A percentile compares a stretch with the other conserved stretches of the same genome.
Evolutionary conservation across 495 filamentous ascomycete species (phyloP).

Genomic region (Aspergillus bertholletiae): DNA sequence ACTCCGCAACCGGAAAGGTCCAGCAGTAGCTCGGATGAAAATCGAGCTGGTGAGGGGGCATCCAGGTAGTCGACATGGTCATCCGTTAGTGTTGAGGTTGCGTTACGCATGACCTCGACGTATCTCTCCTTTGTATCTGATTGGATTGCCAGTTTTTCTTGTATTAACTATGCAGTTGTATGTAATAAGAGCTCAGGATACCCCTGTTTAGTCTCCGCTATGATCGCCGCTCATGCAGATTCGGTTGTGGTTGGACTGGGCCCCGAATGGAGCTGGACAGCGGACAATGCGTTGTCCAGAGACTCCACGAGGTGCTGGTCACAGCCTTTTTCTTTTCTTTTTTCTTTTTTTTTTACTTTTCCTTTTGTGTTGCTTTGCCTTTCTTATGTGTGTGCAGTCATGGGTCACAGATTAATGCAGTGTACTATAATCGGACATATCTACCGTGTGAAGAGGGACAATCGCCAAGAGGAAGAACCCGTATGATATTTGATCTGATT

Average conservation of each 20-base stretch:
- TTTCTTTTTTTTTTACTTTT: slow-evolving; percentile 4
- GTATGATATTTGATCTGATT: background rate
- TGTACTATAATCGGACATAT: background rate
- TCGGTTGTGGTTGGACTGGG: background rate
- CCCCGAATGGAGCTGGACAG: background rate
- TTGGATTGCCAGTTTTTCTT: slow-evolving; percentile 3
- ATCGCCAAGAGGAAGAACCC: background rate
- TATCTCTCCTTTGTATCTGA: slow-evolving; percentile 16
- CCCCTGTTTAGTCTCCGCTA: slow-evolving; percentile 18
- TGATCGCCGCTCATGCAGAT: background rate
- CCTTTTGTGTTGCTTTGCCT: slow-evolving; percentile 3
- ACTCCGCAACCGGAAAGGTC: slow-evolving; percentile 30
- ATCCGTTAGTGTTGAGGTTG: background rate
- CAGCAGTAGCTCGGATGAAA: slow-evolving; percentile 17
- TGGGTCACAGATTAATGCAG: background rate
- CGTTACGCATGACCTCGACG: background rate
- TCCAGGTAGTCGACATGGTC: slow-evolving; percentile 5
- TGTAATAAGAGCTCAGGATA: slow-evolving; percentile 44
- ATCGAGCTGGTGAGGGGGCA: slow-evolving; percentile 2
- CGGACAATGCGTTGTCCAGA: background rate
- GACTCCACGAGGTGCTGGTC: background rate
- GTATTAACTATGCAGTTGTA: slow-evolving; percentile 31
- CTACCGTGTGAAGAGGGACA: background rate
- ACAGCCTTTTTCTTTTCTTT: slow-evolving; percentile 7
- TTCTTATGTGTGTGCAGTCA: background rate